Conservation (phyloP, 768 basidiomycete genomes). For the Russula ochroleuca region DNA sequence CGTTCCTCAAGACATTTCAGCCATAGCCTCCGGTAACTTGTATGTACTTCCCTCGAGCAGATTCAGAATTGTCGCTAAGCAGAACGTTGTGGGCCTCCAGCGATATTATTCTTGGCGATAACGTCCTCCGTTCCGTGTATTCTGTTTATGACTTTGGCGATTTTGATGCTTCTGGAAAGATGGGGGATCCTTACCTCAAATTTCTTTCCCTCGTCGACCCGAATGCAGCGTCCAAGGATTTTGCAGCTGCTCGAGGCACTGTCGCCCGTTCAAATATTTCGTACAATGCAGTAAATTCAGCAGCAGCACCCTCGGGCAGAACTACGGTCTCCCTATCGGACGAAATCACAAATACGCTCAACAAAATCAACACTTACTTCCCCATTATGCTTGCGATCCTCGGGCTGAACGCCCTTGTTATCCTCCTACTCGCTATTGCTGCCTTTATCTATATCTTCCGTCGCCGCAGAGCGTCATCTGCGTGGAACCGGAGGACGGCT, state of each 20-base stretch:
- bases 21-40: slow-evolving; percentile 62
- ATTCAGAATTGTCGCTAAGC: background rate
- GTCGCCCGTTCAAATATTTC: slow-evolving; percentile 62
- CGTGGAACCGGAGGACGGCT: slow-evolving; percentile 36
- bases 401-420: slow-evolving; percentile 69
- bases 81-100: slow-evolving; percentile 36
- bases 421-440: slow-evolving; percentile 52
- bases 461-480: slow-evolving; percentile 36
- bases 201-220: slow-evolving; percentile 67
- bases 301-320: slow-evolving; percentile 39
- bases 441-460: slow-evolving; percentile 54
- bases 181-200: slow-evolving; percentile 77
- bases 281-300: slow-evolving; percentile 46
- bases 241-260: slow-evolving; percentile 64
- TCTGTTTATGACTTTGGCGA: slow-evolving; percentile 84
- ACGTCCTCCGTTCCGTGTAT: slow-evolving; percentile 77
- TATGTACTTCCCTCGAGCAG: slow-evolving; percentile 6
- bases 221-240: slow-evolving; percentile 63
- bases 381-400: slow-evolving; percentile 73
- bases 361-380: slow-evolving; percentile 58
- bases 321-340: slow-evolving; percentile 52
- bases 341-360: slow-evolving; percentile 54
- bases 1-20: slow-evolving; percentile 54
- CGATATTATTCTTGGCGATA: slow-evolving; percentile 82
- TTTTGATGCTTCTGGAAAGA: slow-evolving; percentile 55